These are phyloP conservation scores for Penicillium egyptiacum DNA, from an alignment of 495 filamentous ascomycete genomes.

Conservation along the genomic window DNA sequence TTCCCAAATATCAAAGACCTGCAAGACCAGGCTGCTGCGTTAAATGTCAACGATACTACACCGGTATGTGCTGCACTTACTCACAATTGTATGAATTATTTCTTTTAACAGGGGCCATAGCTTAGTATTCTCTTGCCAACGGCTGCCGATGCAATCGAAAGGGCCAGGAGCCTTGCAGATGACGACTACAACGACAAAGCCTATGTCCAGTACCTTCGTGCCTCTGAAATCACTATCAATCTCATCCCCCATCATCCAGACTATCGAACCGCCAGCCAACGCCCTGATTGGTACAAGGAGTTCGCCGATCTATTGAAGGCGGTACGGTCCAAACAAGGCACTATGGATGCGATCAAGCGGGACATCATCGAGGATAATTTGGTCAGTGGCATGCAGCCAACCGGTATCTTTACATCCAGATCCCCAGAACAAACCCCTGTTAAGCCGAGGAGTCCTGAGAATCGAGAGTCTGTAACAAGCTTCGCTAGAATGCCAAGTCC, in stretches of 20 bases:
- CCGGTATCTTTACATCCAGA: constrained; percentile 14
- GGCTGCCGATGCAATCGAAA: constrained; percentile 39
- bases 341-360: constrained; percentile 46
- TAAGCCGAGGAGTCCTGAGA: constrained; percentile 28
- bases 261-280: constrained; percentile 44
- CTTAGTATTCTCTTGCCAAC: constrained; percentile 35
- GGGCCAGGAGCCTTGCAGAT: constrained; percentile 37
- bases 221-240: constrained; percentile 72
- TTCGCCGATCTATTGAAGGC: constrained; percentile 47
- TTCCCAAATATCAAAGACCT: constrained; percentile 78
- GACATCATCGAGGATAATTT: constrained; percentile 48
- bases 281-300: constrained; percentile 41
- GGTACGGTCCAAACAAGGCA: constrained; percentile 49
- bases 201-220: constrained; percentile 76
- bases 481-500: constrained; percentile 46
- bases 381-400: constrained; percentile 34
- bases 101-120: constrained; percentile 34
- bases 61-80: constrained; percentile 36
- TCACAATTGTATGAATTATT: constrained; percentile 1
- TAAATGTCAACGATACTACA: constrained; percentile 42
- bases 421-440: constrained; percentile 12
- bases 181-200: constrained; percentile 60
- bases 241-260: constrained; percentile 72
- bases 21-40: constrained; percentile 47
- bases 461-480: constrained; percentile 18